These are phyloP conservation scores for Pistacia vera DNA, from an alignment of 345 rosid genomes.

Conservation along the genomic window DNA sequence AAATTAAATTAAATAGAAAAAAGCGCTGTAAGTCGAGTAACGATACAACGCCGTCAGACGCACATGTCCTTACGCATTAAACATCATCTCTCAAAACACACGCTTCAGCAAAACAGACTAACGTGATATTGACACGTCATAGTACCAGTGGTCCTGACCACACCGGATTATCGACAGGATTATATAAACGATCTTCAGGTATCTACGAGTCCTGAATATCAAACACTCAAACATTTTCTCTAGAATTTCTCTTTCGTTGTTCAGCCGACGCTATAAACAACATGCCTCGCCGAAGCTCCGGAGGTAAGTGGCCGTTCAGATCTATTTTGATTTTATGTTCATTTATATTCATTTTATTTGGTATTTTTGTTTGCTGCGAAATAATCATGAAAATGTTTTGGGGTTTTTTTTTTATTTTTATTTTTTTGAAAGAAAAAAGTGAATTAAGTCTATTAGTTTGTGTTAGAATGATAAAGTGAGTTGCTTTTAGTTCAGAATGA, in stretches of 20 bases:
- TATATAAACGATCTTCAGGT: slow-evolving; percentile 8
- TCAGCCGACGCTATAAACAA: slow-evolving; percentile 2
- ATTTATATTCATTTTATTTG: background rate
- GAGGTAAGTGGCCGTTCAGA: slow-evolving; percentile 42
- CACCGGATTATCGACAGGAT: background rate
- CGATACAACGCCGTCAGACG: background rate
- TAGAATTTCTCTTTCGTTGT: background rate
- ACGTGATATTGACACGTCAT: background rate
- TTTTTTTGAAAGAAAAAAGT: background rate
- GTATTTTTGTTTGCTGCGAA: background rate
- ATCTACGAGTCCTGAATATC: no score
- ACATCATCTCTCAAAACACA: background rate
- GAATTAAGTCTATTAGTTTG: background rate
- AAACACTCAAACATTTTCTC: background rate
- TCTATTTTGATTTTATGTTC: background rate
- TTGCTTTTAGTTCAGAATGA: background rate
- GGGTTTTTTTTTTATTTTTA: background rate
- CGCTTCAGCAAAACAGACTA: fast-evolving
- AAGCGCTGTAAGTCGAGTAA: no score
- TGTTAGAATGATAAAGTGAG: background rate
- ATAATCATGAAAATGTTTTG: background rate
- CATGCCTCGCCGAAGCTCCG: slow-evolving; percentile 78
- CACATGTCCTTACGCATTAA: no score
- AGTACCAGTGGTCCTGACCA: no score
- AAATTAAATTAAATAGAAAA: no score